Base-by-base conservation (phyloP, 805 yeast genomes). In the Tetrapisispora nanseiensis region DNA sequence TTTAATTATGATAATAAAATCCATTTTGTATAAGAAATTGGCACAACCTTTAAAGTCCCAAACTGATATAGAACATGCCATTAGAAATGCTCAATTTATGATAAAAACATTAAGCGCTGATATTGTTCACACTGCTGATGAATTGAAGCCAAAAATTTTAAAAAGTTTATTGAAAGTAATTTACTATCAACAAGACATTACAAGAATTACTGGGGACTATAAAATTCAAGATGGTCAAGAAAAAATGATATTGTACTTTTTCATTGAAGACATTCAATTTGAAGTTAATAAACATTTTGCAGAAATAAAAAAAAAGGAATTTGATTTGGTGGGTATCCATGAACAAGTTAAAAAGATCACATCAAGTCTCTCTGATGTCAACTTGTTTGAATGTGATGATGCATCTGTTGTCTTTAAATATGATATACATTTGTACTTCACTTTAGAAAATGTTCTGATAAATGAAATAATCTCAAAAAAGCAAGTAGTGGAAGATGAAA, bases 241-340 rank as follows among this genome's bases (percentile, higher is more conserved):
- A 27, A 52, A 54, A 39, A 35, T 54, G 28, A 28, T 56, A n/a
- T 36, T 56, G 12, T 54, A 54, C 4, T 45, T 54, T 3, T 56
- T 50, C 40, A 46, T 54, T 10, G 45, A 44, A 36, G 47, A 40
- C 6, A 40, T 54, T 18, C 37, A 15, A 16, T 42, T 28, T 24
- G 45, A 42, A 33, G 21, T 12, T n/a, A 19, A 27, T 6, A 8
- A 28, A 8, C 39, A 43, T 10, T 27, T 10, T 27, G 3, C 32
- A 22, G 27, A 29, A 3, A 19, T n/a, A 22, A 62, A 55, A 2
- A 59, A 63, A 31, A 63, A 57, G 40, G 56, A 60, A 21, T 57
- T 64, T 23, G 58, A 58, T 39, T 37, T 63, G 21, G 47, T 48
- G 10, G 41, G 46, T 12, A 35, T 35, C 26, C 30, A 35, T 24